phyloP scores from a whole-genome alignment of 257 asterid genomes.

The Vinca minor region DNA sequence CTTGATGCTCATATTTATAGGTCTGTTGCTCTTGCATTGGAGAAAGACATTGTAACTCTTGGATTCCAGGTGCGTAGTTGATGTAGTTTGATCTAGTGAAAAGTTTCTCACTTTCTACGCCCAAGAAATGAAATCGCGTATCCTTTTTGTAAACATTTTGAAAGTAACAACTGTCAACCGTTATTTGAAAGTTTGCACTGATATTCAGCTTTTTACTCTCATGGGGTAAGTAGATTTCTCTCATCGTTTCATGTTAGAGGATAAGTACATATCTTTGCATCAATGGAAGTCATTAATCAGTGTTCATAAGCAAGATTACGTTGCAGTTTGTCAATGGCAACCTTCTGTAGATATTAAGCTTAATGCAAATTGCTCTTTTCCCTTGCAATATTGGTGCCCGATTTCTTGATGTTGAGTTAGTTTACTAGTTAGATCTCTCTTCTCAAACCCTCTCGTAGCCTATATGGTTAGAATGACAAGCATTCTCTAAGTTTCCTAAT shows the following conservation, averaged over 20 bases:
- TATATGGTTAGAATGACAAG: not conserved
- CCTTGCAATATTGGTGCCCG: not conserved
- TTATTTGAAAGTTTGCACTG: not conserved
- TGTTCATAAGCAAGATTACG: not conserved
- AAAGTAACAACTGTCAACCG: not conserved
- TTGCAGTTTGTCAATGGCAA: not conserved
- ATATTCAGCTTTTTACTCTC: not conserved
- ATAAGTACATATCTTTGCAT: not conserved
- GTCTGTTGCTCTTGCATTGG: slow-evolving; percentile 77
- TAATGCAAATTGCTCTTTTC: not conserved
- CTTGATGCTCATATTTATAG: slow-evolving; percentile 37
- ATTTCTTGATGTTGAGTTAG: too few species aligned
- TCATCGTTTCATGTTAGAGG: not conserved
- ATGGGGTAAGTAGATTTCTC: not conserved
- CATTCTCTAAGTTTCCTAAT: not conserved
- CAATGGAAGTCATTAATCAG: not conserved
- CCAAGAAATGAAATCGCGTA: not conserved
- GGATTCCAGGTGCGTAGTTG: slow-evolving; percentile 84
- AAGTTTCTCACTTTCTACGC: not conserved
- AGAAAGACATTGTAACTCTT: slow-evolving; percentile 82
- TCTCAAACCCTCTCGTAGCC: not conserved
- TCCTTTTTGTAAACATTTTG: not conserved
- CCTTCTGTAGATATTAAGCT: not conserved
- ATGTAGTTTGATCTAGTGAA: not conserved
- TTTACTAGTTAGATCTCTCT: not conserved